phyloP scores from a whole-genome alignment of 108 stramenopile genomes.

The Thalassiosira profunda region DNA sequence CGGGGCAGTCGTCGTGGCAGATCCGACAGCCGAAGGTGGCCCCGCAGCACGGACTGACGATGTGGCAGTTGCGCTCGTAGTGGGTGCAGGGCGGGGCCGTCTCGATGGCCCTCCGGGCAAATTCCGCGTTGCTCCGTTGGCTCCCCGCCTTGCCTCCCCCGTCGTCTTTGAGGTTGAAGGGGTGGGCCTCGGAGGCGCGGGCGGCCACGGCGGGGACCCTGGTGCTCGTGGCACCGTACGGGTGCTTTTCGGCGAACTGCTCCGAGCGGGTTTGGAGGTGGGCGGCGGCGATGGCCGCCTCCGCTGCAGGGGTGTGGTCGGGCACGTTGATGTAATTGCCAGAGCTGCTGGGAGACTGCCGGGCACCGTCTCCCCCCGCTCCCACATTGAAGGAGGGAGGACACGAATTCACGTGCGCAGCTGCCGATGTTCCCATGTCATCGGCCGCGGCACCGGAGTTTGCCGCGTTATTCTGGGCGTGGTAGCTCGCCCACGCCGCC shows the following conservation, averaged over 20 bases:
- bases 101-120: conserved; percentile 25
- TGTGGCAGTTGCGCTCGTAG: conserved; percentile 82
- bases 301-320: no score
- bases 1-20: conserved; percentile 84
- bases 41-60: conserved; percentile 85
- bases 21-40: conserved; percentile 87
- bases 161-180: not conserved
- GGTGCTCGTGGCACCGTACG: conserved; percentile 31
- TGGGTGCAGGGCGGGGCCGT: conserved; percentile 65
- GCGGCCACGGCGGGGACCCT: conserved; percentile 32
- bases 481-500: no score
- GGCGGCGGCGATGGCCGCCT: no score
- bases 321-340: no score
- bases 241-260: conserved; percentile 8
- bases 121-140: no score
- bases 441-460: no score
- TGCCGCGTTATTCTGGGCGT: no score
- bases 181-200: not conserved
- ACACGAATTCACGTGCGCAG: no score
- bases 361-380: no score
- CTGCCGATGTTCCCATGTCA: no score
- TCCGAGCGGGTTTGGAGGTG: not conserved
- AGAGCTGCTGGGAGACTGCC: no score
- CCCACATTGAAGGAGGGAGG: no score
- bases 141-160: not conserved